These are phyloP conservation scores for Yamadazyma sp. DNA, from an alignment of 805 yeast species.

Conservation along the genomic window DNA sequence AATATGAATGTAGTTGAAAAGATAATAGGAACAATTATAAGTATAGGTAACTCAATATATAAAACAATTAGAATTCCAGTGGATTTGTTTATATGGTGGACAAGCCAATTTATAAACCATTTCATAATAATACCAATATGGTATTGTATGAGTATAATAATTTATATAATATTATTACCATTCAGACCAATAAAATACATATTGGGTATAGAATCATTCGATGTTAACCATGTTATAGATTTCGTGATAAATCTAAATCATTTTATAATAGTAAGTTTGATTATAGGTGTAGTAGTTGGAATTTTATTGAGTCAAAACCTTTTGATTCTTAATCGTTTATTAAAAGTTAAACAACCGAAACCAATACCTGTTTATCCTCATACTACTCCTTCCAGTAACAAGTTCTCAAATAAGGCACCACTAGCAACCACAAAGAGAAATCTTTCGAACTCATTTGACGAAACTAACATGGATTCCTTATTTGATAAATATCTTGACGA, in stretches of 20 bases:
- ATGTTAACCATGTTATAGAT: conserved; percentile 4
- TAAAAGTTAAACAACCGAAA: not conserved
- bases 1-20: too few relatives aligned
- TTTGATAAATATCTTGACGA: conserved; percentile 10
- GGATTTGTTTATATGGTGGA: too few relatives aligned
- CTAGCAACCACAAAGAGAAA: too few relatives aligned
- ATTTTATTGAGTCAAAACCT: conserved; percentile 5
- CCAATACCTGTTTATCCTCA: conserved; percentile 2
- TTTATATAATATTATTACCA: conserved; percentile 2
- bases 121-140: conserved; percentile 2
- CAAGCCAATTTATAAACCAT: too few relatives aligned
- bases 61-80: too few relatives aligned
- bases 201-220: conserved; percentile 11
- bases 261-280: conserved; percentile 9
- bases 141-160: conserved; percentile 2
- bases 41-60: too few relatives aligned
- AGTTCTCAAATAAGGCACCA: too few relatives aligned
- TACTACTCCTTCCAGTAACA: too few relatives aligned
- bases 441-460: too few relatives aligned
- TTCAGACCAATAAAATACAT: conserved; percentile 8
- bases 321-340: not conserved
- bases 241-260: conserved; percentile 9
- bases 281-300: conserved; percentile 9
- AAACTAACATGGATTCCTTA: conserved; percentile 1
- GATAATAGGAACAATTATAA: too few relatives aligned